phyloP scores from a whole-genome alignment of 768 basidiomycete genomes.

The Russula brevipes region DNA sequence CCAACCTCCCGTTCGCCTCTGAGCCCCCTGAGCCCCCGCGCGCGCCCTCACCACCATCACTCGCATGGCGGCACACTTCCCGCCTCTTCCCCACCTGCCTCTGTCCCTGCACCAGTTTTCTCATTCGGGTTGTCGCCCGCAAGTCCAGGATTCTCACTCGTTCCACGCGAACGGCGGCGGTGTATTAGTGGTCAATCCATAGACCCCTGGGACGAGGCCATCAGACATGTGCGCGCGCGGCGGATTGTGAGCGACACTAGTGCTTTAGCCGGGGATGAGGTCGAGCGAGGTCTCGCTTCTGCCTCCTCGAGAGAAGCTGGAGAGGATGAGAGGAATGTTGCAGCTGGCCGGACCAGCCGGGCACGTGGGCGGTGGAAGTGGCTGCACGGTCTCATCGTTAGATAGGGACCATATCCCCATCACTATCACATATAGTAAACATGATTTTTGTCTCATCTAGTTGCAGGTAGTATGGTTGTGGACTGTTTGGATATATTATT shows the following conservation, averaged over 20 bases:
- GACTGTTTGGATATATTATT: conserved; percentile 10
- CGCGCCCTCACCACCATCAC: conserved; percentile 1
- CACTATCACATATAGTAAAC: too few relatives aligned
- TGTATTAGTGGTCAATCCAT: conserved; percentile 34
- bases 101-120: conserved; percentile 43
- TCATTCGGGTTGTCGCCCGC: conserved; percentile 71
- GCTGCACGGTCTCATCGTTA: conserved; percentile 2
- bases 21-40: conserved; percentile 12
- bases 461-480: too few relatives aligned
- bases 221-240: conserved; percentile 12
- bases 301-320: not conserved
- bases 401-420: not conserved
- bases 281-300: conserved; percentile 1
- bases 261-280: not conserved
- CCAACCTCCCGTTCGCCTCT: conserved; percentile 9
- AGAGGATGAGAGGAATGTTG: not conserved
- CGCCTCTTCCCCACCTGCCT: conserved; percentile 11
- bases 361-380: conserved; percentile 10
- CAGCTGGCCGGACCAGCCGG: too few relatives aligned
- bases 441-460: too few relatives aligned
- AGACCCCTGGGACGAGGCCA: conserved; percentile 14
- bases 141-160: conserved; percentile 72
- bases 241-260: conserved; percentile 15
- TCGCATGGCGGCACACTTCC: conserved; percentile 19
- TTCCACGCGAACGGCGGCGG: conserved; percentile 49